Conservation (phyloP, 768 basidiomycete genomes). For the Pleurotus tuber-regium region DNA sequence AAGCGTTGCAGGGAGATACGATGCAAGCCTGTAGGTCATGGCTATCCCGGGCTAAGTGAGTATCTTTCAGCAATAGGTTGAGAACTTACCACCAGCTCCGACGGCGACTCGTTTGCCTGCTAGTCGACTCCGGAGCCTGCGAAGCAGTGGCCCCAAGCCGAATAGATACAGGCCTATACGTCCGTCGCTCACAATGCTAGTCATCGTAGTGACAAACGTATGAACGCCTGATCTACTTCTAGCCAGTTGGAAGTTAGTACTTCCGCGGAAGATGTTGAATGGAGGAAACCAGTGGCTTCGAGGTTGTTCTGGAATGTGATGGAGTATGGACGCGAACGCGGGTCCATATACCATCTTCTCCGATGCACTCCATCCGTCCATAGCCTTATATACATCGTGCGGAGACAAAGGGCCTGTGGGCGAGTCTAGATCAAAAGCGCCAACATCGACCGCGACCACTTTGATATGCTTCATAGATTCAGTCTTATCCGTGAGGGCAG, state of each 20-base stretch:
- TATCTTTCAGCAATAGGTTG: constrained; percentile 1
- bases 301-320: constrained; percentile 20
- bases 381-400: constrained; percentile 44
- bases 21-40: constrained; percentile 66
- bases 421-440: constrained; percentile 43
- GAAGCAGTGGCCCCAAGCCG: constrained; percentile 44
- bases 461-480: constrained; percentile 65
- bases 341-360: constrained; percentile 73
- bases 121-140: constrained; percentile 52
- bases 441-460: constrained; percentile 74
- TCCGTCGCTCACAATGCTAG: constrained; percentile 60
- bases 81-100: constrained; percentile 72
- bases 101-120: constrained; percentile 68
- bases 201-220: constrained; percentile 56
- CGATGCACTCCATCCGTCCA: constrained; percentile 71
- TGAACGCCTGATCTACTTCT: constrained; percentile 56
- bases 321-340: constrained; percentile 55
- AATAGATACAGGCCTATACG: constrained; percentile 35
- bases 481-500: constrained; percentile 50
- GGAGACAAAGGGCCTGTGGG: constrained; percentile 22
- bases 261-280: constrained; percentile 33
- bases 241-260: constrained; percentile 29
- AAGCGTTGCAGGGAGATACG: constrained; percentile 61
- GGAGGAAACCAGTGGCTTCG: constrained; percentile 28
- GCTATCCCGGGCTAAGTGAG: constrained; percentile 38